A percentile compares a stretch with the other conserved stretches of the same genome.
Evolutionary conservation across 179 eudicot species (phyloP).

Genomic region (Carnegiea gigantea): DNA sequence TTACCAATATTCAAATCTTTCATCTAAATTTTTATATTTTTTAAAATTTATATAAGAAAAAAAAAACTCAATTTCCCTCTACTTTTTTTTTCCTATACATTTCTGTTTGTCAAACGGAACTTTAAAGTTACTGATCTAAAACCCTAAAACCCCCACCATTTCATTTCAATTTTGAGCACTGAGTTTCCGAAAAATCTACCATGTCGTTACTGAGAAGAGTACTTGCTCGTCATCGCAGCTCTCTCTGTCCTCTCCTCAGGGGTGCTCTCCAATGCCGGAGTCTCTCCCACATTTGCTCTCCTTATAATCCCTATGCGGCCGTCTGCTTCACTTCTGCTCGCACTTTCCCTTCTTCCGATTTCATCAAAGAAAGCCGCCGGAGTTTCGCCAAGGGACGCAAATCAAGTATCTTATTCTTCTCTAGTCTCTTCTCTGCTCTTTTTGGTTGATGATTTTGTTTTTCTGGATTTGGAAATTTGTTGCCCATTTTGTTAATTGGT

Average conservation of each 20-base stretch:
- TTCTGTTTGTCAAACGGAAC: too few relatives aligned
- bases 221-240: slow-evolving; percentile 19
- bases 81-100: too few relatives aligned
- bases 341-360: slow-evolving; percentile 25
- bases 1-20: too few relatives aligned
- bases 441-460: neutral
- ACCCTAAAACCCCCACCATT: neutral
- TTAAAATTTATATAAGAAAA: too few relatives aligned
- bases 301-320: slow-evolving; percentile 17
- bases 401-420: slow-evolving; percentile 39
- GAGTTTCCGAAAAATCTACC: neutral
- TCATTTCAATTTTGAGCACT: neutral
- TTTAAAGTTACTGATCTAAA: neutral
- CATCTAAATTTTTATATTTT: too few relatives aligned
- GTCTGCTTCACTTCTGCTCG: slow-evolving; percentile 16
- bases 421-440: slow-evolving; percentile 5
- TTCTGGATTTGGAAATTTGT: neutral
- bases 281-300: slow-evolving; percentile 20
- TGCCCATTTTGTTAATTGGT: neutral
- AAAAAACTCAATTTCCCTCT: too few relatives aligned
- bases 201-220: slow-evolving; percentile 31
- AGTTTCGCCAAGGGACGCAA: slow-evolving; percentile 78
- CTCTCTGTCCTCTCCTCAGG: slow-evolving; percentile 6
- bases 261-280: slow-evolving; percentile 22
- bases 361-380: slow-evolving; percentile 42